Evolutionary conservation across 1,284 basidiomycete genomes (phyloP).

Genomic region (Puccinia triticina): DNA sequence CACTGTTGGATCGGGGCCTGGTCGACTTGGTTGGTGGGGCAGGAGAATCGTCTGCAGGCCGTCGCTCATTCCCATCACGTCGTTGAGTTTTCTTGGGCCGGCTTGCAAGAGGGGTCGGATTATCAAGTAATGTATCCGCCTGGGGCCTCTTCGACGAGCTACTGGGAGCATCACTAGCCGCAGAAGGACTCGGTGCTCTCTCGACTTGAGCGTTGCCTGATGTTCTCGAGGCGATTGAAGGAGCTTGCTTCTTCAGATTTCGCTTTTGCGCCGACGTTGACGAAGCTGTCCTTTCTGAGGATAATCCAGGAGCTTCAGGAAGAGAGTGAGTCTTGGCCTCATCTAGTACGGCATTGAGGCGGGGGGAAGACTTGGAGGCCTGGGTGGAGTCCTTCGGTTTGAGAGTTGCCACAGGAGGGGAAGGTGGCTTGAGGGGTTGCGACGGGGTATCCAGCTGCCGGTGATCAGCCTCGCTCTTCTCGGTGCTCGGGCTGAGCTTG

Average conservation of each 20-base stretch:
- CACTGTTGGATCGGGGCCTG: neutral
- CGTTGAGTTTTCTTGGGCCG: slow-evolving; percentile 28
- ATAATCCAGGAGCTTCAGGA: neutral
- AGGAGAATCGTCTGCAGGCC: neutral
- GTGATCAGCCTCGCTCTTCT: slow-evolving; percentile 6
- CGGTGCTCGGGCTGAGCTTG: slow-evolving; percentile 31
- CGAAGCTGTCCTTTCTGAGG: neutral
- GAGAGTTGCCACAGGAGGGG: slow-evolving; percentile 2
- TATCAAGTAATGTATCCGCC: neutral
- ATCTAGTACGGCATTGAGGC: neutral
- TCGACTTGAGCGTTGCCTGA: neutral
- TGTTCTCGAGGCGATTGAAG: neutral
- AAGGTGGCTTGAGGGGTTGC: neutral
- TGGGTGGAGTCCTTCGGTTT: neutral
- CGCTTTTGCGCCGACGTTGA: neutral
- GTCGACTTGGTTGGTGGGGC: neutral
- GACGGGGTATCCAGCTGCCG: neutral
- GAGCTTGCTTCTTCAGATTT: neutral
- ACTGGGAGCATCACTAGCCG: neutral
- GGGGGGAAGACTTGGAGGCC: slow-evolving; percentile 7
- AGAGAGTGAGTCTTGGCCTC: neutral
- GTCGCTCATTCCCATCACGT: slow-evolving; percentile 17
- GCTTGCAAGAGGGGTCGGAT: neutral
- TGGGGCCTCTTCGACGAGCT: neutral
- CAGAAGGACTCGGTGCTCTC: neutral